phyloP scores from a whole-genome alignment of 495 filamentous ascomycete species.

The Penicillium waksmanii region DNA sequence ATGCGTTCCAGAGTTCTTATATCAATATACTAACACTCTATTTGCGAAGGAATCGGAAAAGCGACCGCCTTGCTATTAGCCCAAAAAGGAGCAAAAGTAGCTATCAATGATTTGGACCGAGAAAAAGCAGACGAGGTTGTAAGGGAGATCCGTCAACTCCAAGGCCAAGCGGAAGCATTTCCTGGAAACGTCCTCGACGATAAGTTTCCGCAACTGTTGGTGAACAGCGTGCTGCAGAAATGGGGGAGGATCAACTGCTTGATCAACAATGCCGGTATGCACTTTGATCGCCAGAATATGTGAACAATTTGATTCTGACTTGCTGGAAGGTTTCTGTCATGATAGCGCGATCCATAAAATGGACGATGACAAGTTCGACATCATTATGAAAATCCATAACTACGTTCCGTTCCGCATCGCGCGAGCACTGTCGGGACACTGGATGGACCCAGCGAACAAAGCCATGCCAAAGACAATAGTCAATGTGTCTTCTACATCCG shows the following conservation, averaged over 20 bases:
- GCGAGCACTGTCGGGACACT: slow-evolving; percentile 70
- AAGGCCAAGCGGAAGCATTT: slow-evolving; percentile 25
- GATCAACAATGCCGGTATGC: slow-evolving; percentile 73
- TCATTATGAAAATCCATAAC: slow-evolving; percentile 68
- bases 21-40: background rate
- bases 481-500: slow-evolving; percentile 71
- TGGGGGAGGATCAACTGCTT: slow-evolving; percentile 78
- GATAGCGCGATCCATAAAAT: slow-evolving; percentile 81
- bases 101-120: slow-evolving; percentile 70
- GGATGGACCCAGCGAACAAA: slow-evolving; percentile 56
- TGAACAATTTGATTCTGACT: background rate
- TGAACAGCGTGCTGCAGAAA: slow-evolving; percentile 67
- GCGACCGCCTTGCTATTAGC: slow-evolving; percentile 63
- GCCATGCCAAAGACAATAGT: slow-evolving; percentile 70
- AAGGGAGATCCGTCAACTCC: slow-evolving; percentile 59
- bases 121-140: slow-evolving; percentile 59
- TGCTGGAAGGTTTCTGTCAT: slow-evolving; percentile 25
- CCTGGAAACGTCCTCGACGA: slow-evolving; percentile 15
- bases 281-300: slow-evolving; percentile 47
- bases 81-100: slow-evolving; percentile 71
- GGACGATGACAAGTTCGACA: slow-evolving; percentile 79
- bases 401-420: slow-evolving; percentile 75
- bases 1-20: background rate
- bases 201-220: slow-evolving; percentile 36
- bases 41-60: slow-evolving; percentile 49